Percentiles rank a stretch among this genome's conserved stretches.
phyloP scores from a whole-genome alignment of 192 early-diverging fungal species.

The Entrophospora sp. region DNA sequence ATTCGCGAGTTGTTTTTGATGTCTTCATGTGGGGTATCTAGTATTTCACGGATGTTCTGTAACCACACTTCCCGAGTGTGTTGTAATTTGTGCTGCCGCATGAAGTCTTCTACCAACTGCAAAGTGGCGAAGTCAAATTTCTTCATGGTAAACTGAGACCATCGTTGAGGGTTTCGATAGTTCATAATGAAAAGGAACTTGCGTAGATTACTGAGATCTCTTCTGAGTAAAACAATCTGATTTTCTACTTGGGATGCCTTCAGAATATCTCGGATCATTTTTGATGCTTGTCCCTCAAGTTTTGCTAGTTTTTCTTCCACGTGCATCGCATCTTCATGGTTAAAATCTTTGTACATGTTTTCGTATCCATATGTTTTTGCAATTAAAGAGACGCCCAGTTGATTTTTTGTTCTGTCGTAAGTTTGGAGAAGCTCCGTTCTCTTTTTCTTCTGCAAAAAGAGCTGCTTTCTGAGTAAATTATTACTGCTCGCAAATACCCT shows the following conservation, averaged over 20 bases:
- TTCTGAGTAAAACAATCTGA: slow-evolving; percentile 6
- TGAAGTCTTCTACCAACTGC: slow-evolving; percentile 13
- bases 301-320: slow-evolving; percentile 24
- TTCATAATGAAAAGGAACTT: slow-evolving; percentile 29
- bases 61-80: slow-evolving; percentile 28
- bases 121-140: slow-evolving; percentile 15
- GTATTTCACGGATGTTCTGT: slow-evolving; percentile 27
- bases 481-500: not conserved
- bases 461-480: not conserved
- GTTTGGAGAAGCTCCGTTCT: slow-evolving; percentile 17
- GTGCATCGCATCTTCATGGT: slow-evolving; percentile 21
- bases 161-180: slow-evolving; percentile 21
- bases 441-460: not conserved
- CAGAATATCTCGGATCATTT: slow-evolving; percentile 16
- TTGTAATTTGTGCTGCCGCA: slow-evolving; percentile 23
- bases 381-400: not conserved
- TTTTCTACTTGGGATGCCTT: not conserved
- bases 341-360: slow-evolving; percentile 22
- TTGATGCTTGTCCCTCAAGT: slow-evolving; percentile 16
- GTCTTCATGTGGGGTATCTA: slow-evolving; percentile 19
- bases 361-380: slow-evolving; percentile 14
- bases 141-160: slow-evolving; percentile 16
- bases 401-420: slow-evolving; percentile 12
- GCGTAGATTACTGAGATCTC: slow-evolving; percentile 21
- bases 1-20: slow-evolving; percentile 13